phyloP scores from a whole-genome alignment of 1,139 yeast genomes.

The Hemisphaericaspora xylofermentans region DNA sequence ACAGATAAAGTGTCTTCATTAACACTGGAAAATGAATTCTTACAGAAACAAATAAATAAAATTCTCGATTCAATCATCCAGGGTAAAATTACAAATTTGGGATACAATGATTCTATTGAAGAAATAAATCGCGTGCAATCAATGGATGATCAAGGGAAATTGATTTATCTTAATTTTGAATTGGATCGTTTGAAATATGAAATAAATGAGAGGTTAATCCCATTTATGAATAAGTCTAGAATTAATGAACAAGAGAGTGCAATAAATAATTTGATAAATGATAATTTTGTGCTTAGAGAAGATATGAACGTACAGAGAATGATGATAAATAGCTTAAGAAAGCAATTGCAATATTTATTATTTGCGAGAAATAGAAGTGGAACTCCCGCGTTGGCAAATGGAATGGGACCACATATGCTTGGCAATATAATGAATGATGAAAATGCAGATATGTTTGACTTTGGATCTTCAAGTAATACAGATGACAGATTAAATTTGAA shows the following conservation, averaged over 20 bases:
- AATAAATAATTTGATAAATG: slow-evolving; percentile 37
- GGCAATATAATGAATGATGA: not conserved
- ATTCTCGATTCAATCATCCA: slow-evolving; percentile 49
- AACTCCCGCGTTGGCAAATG: not conserved
- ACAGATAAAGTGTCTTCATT: slow-evolving; percentile 20
- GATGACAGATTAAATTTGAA: slow-evolving; percentile 42
- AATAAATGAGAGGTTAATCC: slow-evolving; percentile 40
- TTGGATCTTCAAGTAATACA: slow-evolving; percentile 28
- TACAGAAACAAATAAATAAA: slow-evolving; percentile 45
- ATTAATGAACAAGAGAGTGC: slow-evolving; percentile 37
- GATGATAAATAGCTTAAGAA: slow-evolving; percentile 46
- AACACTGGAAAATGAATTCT: slow-evolving; percentile 26
- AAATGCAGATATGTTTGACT: slow-evolving; percentile 11
- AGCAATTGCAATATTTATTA: slow-evolving; percentile 51
- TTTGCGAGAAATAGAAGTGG: slow-evolving; percentile 30
- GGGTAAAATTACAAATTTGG: slow-evolving; percentile 53
- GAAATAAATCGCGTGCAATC: slow-evolving; percentile 36
- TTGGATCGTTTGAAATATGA: slow-evolving; percentile 43
- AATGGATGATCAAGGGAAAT: slow-evolving; percentile 28
- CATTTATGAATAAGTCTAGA: slow-evolving; percentile 35
- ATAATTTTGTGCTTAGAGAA: slow-evolving; percentile 47
- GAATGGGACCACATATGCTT: slow-evolving; percentile 1
- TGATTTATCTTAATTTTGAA: slow-evolving; percentile 37
- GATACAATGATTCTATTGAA: slow-evolving; percentile 48
- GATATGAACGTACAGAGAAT: slow-evolving; percentile 49